phyloP scores from a whole-genome alignment of 2,329 filamentous ascomycete genomes.

The Aspergillus pseudonomiae region DNA sequence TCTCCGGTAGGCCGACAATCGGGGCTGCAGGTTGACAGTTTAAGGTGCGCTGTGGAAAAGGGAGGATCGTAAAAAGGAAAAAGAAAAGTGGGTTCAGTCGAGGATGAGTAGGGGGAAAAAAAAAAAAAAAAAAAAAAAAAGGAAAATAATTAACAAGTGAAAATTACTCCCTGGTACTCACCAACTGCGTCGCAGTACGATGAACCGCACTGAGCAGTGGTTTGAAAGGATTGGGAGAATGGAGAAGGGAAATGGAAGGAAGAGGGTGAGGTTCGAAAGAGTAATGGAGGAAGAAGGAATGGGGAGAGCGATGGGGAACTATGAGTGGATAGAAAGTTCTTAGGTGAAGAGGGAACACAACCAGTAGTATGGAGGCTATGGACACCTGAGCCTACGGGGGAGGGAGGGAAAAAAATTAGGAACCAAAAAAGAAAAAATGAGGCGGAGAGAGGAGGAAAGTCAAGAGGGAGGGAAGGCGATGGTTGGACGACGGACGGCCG shows the following conservation, averaged over 20 bases:
- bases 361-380: slow-evolving; percentile 15
- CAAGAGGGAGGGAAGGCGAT: slow-evolving; percentile 11
- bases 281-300: slow-evolving; percentile 17
- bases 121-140: slow-evolving; percentile 12
- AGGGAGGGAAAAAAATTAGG: slow-evolving; percentile 15
- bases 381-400: slow-evolving; percentile 12
- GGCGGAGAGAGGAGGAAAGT: slow-evolving; percentile 23
- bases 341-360: slow-evolving; percentile 16
- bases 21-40: slow-evolving; percentile 16
- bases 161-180: slow-evolving; percentile 23
- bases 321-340: slow-evolving; percentile 19
- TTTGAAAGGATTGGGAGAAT: slow-evolving; percentile 26
- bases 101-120: too few species aligned
- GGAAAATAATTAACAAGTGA: slow-evolving; percentile 15
- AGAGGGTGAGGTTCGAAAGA: slow-evolving; percentile 25
- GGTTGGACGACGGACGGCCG: slow-evolving; percentile 10
- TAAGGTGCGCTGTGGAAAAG: slow-evolving; percentile 10
- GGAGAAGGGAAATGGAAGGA: slow-evolving; percentile 18
- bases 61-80: slow-evolving; percentile 10
- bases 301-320: slow-evolving; percentile 18
- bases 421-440: slow-evolving; percentile 19
- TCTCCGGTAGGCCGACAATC: slow-evolving; percentile 11
- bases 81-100: slow-evolving; percentile 5
- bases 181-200: slow-evolving; percentile 36
- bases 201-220: slow-evolving; percentile 34